A percentile compares a stretch with the other conserved stretches of the same genome.
Evolutionary conservation across 805 yeast species (phyloP).

Genomic region (Candida sithepensis): DNA sequence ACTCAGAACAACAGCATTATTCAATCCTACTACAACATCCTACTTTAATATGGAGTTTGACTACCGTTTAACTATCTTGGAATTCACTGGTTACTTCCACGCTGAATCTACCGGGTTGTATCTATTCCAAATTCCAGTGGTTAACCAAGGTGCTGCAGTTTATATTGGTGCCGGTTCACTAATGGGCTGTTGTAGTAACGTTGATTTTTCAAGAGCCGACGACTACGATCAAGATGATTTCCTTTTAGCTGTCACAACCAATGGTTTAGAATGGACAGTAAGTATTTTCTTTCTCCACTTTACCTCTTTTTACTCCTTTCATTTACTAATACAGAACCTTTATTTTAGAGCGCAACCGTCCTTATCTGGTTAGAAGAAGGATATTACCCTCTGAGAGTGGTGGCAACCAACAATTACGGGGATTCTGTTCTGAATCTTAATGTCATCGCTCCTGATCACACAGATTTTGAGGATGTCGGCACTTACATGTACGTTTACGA

Average conservation of each 20-base stretch:
- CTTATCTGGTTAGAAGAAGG: slow-evolving; percentile 13
- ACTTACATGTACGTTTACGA: slow-evolving; percentile 12
- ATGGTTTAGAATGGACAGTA: not conserved
- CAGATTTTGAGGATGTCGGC: slow-evolving; percentile 12
- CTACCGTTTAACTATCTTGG: slow-evolving; percentile 3
- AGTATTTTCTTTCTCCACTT: not conserved
- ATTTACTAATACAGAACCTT: not conserved
- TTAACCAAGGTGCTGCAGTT: slow-evolving; percentile 4
- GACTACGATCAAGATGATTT: not conserved
- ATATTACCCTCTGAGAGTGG: slow-evolving; percentile 29
- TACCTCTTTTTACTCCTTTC: not conserved
- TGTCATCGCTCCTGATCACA: slow-evolving; percentile 21
- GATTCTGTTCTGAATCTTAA: slow-evolving; percentile 14
- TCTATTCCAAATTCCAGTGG: not conserved
- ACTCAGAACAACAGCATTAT: not conserved
- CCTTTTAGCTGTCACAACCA: slow-evolving; percentile 1
- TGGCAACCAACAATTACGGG: slow-evolving; percentile 20
- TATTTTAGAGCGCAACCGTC: not conserved
- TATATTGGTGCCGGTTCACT: slow-evolving; percentile 2
- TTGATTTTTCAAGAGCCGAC: not conserved
- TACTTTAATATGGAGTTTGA: slow-evolving; percentile 1
- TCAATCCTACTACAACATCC: not conserved
- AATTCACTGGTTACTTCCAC: slow-evolving; percentile 8
- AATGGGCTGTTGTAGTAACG: slow-evolving; percentile 4
- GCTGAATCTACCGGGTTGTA: slow-evolving; percentile 7